Percentiles rank a stretch among this genome's conserved stretches.
Evolutionary conservation across 2,329 filamentous ascomycete species (phyloP).

Genomic region (Ciborinia camelliae): DNA sequence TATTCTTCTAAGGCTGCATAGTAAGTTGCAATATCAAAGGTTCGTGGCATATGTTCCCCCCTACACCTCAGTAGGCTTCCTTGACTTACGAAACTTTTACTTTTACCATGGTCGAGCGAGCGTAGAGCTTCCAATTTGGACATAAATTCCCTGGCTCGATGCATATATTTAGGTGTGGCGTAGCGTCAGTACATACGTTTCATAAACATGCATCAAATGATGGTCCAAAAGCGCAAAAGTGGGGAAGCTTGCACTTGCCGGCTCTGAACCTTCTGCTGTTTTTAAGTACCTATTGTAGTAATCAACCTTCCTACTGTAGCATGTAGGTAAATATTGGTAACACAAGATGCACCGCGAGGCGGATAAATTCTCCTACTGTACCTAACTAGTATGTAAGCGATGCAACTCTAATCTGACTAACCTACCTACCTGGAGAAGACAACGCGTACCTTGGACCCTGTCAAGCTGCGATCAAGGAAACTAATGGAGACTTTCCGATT

Average conservation of each 20-base stretch:
- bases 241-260: background rate
- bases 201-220: no score
- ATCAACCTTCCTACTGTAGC: no score
- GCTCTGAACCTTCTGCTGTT: no score
- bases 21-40: no score
- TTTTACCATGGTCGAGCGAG: no score
- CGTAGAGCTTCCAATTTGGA: background rate
- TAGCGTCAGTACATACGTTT: no score
- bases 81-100: no score
- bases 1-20: background rate
- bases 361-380: no score
- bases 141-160: background rate
- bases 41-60: background rate
- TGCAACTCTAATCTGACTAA: background rate
- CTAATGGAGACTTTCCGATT: background rate
- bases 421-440: no score
- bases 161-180: background rate
- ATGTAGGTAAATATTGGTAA: constrained; percentile 1
- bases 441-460: background rate
- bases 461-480: background rate
- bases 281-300: no score
- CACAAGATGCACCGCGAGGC: background rate
- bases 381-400: background rate
- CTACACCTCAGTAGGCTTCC: no score
- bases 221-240: no score